Evolutionary conservation across 2,329 filamentous ascomycete genomes (phyloP), one percentile per base, ranked within the genome.

Genomic region (Talaromyces funiculosus): DNA sequence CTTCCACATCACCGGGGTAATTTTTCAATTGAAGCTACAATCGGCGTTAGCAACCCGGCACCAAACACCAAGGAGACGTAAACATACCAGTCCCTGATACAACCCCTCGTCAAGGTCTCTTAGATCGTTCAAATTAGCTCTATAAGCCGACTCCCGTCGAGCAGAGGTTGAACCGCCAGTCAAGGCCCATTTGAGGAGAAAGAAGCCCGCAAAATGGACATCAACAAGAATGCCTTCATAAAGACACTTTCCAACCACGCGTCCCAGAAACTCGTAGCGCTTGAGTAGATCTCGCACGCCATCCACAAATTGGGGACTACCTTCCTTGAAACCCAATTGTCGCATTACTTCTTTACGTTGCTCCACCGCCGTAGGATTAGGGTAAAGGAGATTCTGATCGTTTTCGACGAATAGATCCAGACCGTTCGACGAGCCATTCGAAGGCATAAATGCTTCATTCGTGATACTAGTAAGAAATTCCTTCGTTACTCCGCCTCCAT

Each of bases 181-280:
- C 57, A 93, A 82, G 2, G 92, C 86, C 94, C 94, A 99, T 72
- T 97, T 97, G 62, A 96, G 84, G 6, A 99, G 83, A 77, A 99
- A 99, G 78, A 99, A 99, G 0, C 90, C 88, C 0, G 93, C 92
- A 78, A 99, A 99, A 55, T 86, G 86, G 62, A 97, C 87, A 73
- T 99, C 92, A 51, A 97, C 87, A 3, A 99, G 82, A 47, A 99
- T 97, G 0, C 92, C 92, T 77, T 99, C 94, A 71, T 99, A 99
- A 69, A 99, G 81, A 75, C 94, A 99, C 73, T 99, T 99, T 10
- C 94, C 94, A 26, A 99, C 87, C 29, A 99, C 85, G 3, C 94
- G 88, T 1, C 94, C 94, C 0, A 97, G 80, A 66, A 99, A 99
- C 70, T 97, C 92, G 70, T 91, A 97, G 14, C 87, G 85, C 63